phyloP scores from a whole-genome alignment of 495 filamentous ascomycete genomes.

The Filosporella fistucella region DNA sequence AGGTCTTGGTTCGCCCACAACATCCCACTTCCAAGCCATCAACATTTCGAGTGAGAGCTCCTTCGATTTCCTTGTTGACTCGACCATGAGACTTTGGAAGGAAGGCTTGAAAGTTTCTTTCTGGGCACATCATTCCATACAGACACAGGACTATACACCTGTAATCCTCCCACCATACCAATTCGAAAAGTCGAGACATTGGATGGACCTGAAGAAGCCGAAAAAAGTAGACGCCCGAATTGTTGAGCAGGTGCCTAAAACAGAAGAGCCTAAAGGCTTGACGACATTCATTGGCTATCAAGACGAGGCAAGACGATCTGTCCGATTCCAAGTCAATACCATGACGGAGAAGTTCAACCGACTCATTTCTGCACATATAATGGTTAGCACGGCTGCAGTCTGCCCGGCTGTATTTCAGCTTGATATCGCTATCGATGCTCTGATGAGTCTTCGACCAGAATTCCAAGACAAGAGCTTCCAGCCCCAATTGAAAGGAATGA shows the following conservation, averaged over 20 bases:
- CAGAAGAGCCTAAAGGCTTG: constrained; percentile 12
- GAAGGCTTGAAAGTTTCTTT: neutral
- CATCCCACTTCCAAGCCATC: neutral
- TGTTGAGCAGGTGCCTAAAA: neutral
- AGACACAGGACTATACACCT: neutral
- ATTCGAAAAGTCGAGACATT: constrained; percentile 1
- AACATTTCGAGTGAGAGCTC: neutral
- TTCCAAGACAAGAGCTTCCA: constrained; percentile 2
- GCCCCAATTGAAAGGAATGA: constrained; percentile 32
- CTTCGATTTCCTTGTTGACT: neutral
- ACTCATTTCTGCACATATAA: constrained; percentile 37
- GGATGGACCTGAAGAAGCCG: neutral
- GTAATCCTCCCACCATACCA: neutral
- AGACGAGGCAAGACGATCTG: constrained; percentile 26
- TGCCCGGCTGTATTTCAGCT: constrained; percentile 44
- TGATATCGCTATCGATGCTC: constrained; percentile 44
- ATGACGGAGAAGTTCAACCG: constrained; percentile 31
- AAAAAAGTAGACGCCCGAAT: neutral
- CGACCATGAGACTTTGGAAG: neutral
- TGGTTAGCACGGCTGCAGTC: constrained; percentile 41
- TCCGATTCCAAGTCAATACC: constrained; percentile 47
- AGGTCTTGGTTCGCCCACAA: neutral
- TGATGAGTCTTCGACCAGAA: constrained; percentile 34
- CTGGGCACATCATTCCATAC: neutral
- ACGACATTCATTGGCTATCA: constrained; percentile 40